Conservation (phyloP, 306 rosid genomes). For the Quillaja saponaria region DNA sequence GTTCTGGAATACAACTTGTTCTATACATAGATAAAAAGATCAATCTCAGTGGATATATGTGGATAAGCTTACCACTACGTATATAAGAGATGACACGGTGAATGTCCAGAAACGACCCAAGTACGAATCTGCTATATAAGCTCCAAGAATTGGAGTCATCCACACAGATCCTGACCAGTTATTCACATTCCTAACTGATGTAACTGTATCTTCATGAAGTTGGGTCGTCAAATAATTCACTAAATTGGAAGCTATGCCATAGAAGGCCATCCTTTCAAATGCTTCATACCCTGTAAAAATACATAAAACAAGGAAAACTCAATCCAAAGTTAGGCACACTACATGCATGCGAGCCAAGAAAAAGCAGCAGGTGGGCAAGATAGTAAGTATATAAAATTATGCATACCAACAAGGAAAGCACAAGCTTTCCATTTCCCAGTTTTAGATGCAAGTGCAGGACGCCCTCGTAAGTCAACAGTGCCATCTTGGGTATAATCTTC, state of each 20-base stretch:
- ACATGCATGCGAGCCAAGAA: background rate
- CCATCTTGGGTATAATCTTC: slow-evolving; percentile 68
- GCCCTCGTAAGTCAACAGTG: slow-evolving; percentile 76
- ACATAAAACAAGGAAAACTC: background rate
- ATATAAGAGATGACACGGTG: slow-evolving; percentile 78
- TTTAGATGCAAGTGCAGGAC: slow-evolving; percentile 68
- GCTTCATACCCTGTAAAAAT: slow-evolving; percentile 80
- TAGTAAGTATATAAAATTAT: background rate
- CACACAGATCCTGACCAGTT: slow-evolving; percentile 96
- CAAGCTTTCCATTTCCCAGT: slow-evolving; percentile 99
- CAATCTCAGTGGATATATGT: slow-evolving; percentile 3
- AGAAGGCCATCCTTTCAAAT: slow-evolving; percentile 98
- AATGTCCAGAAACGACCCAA: slow-evolving; percentile 98
- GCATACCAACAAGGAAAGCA: slow-evolving; percentile 86
- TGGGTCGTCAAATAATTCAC: slow-evolving; percentile 83
- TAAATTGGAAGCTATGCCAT: slow-evolving; percentile 87
- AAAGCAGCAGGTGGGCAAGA: background rate
- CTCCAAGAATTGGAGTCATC: slow-evolving; percentile 95
- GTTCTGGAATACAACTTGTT: too few species aligned
- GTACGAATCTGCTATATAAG: slow-evolving; percentile 87
- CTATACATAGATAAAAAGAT: background rate
- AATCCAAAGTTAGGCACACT: background rate
- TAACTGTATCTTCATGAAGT: slow-evolving; percentile 87
- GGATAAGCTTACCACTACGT: slow-evolving; percentile 66
- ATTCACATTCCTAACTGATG: slow-evolving; percentile 94